Evolutionary conservation across 1,284 basidiomycete species (phyloP).

Genomic region (Boletus sp.): DNA sequence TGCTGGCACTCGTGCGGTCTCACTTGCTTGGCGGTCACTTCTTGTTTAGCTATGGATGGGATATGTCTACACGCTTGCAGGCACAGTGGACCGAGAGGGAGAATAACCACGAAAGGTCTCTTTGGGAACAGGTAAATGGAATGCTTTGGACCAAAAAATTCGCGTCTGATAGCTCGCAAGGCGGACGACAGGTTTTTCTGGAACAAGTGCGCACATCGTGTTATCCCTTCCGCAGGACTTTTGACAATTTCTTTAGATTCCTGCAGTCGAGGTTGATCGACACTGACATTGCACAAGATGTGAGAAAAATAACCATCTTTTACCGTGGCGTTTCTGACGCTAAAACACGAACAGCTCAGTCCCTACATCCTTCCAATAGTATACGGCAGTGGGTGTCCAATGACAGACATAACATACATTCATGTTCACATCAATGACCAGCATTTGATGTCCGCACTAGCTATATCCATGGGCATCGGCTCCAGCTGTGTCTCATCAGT

Average conservation of each 20-base stretch:
- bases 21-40: constrained; percentile 82
- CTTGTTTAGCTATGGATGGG: constrained; percentile 91
- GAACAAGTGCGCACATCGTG: constrained; percentile 66
- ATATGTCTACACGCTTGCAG: constrained; percentile 88
- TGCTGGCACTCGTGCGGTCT: constrained; percentile 83
- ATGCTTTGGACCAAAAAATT: constrained; percentile 10
- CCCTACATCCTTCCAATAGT: constrained; percentile 90
- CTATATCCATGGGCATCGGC: constrained; percentile 74
- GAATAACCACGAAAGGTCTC: constrained; percentile 51
- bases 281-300: constrained; percentile 55
- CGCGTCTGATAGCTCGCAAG: constrained; percentile 39
- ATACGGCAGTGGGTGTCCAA: constrained; percentile 78
- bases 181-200: constrained; percentile 98
- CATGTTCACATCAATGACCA: constrained; percentile 33
- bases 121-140: constrained; percentile 71
- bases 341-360: constrained; percentile 55
- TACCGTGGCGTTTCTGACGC: constrained; percentile 9
- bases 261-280: constrained; percentile 75
- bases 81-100: constrained; percentile 66
- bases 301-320: constrained; percentile 36
- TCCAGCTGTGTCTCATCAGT: constrained; percentile 88
- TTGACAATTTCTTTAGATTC: constrained; percentile 44
- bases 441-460: constrained; percentile 86
- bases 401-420: constrained; percentile 6
- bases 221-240: neutral